Conservation (phyloP, 2,329 filamentous ascomycete species). For the Colletotrichum cordylinicola region DNA sequence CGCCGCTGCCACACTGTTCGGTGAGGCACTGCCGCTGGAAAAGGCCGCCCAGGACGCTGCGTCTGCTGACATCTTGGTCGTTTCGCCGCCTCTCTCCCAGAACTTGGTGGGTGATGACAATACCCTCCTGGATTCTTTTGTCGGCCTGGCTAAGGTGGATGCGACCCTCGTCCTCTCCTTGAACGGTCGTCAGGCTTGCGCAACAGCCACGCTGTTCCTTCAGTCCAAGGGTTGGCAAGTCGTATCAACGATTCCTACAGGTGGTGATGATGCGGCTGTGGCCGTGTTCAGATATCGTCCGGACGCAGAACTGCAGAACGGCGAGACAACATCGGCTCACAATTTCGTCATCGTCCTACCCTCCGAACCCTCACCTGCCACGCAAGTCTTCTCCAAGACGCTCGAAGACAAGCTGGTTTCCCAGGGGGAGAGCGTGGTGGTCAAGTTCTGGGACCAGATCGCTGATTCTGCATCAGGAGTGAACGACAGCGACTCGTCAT, state of each 20-base stretch:
- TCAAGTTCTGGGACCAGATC: not conserved
- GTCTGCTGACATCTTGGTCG: not conserved
- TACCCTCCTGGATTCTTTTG: not conserved
- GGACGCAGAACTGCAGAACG: not conserved
- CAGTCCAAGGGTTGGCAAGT: not conserved
- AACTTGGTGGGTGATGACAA: not conserved
- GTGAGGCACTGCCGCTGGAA: not conserved
- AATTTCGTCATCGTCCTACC: not conserved
- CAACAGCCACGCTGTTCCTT: not conserved
- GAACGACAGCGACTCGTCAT: not conserved
- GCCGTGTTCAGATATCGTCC: not conserved
- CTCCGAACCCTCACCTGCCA: not conserved
- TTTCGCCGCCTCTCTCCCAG: not conserved
- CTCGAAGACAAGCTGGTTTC: not conserved
- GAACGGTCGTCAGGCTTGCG: not conserved
- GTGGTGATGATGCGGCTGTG: not conserved
- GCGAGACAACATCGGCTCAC: not conserved
- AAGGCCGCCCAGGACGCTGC: not conserved
- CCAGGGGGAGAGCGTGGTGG: not conserved
- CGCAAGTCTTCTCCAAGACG: not conserved
- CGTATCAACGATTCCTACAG: not conserved
- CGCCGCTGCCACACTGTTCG: not conserved
- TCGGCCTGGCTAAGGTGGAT: not conserved
- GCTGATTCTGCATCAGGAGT: not conserved
- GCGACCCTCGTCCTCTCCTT: not conserved